Evolutionary conservation across 352 stramenopile species (phyloP).

Genomic region (Phytophthora fragariaefolia): DNA sequence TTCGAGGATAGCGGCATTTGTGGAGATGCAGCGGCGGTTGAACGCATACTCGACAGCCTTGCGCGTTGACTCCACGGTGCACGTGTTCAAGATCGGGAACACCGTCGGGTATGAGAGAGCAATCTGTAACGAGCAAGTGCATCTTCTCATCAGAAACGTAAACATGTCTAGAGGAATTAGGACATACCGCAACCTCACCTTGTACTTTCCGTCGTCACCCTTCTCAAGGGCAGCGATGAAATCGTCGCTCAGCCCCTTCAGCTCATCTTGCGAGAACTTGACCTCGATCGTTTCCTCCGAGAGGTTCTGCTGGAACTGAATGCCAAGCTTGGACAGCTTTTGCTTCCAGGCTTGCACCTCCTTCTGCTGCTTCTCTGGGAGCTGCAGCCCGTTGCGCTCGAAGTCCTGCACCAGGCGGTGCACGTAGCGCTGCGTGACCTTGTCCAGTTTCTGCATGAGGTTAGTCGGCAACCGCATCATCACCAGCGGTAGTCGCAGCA

Average conservation of each 20-base stretch:
- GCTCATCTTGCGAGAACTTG: slow-evolving; percentile 72
- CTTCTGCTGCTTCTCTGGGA: slow-evolving; percentile 68
- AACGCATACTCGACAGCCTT: slow-evolving; percentile 82
- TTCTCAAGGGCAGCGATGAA: slow-evolving; percentile 79
- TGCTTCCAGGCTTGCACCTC: slow-evolving; percentile 86
- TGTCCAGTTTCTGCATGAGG: slow-evolving; percentile 61
- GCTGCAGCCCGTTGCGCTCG: slow-evolving; percentile 86
- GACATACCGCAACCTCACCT: too few species aligned
- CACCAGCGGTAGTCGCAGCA: too few species aligned
- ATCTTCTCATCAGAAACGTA: slow-evolving; percentile 5
- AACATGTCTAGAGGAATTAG: background rate
- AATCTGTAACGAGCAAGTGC: slow-evolving; percentile 39
- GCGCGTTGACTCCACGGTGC: slow-evolving; percentile 83
- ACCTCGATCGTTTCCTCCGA: slow-evolving; percentile 88
- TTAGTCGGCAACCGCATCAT: too few species aligned
- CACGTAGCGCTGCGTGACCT: slow-evolving; percentile 80
- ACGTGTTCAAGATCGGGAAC: slow-evolving; percentile 90
- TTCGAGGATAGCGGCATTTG: slow-evolving; percentile 84
- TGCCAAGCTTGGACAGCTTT: slow-evolving; percentile 84
- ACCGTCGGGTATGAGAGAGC: slow-evolving; percentile 91
- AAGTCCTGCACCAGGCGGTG: slow-evolving; percentile 80
- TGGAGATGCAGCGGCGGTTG: slow-evolving; percentile 85
- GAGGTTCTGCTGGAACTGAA: slow-evolving; percentile 88
- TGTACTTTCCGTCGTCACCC: slow-evolving; percentile 77
- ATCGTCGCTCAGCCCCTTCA: slow-evolving; percentile 81